A percentile compares a stretch with the other conserved stretches of the same genome.
Evolutionary conservation across 441 rosid genomes (phyloP).

Genomic region (Pelargonium fulgidum): DNA sequence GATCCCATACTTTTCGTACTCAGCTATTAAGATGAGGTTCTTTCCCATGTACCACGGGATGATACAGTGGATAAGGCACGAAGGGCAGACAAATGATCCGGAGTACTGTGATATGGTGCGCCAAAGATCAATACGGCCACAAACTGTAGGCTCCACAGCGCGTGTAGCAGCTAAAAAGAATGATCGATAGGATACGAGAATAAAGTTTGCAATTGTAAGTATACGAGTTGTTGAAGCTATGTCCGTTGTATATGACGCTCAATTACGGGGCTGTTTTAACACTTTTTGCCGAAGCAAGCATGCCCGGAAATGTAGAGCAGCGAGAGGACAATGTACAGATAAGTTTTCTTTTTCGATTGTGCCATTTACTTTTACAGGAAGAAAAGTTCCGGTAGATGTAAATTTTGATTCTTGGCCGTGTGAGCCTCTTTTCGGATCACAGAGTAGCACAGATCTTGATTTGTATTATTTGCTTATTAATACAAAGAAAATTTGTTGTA

Average conservation of each 20-base stretch:
- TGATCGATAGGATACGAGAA: slow-evolving; percentile 13
- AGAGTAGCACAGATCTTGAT: background rate
- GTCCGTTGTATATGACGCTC: background rate
- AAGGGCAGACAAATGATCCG: slow-evolving; percentile 66
- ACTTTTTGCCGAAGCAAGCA: background rate
- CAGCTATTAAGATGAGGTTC: slow-evolving; percentile 65
- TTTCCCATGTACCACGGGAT: slow-evolving; percentile 85
- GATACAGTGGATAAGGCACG: slow-evolving; percentile 79
- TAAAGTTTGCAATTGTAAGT: background rate
- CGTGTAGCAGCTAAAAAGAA: slow-evolving; percentile 37
- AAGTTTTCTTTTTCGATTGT: slow-evolving; percentile 14
- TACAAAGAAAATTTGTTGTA: slow-evolving; percentile 11
- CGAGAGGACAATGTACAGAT: slow-evolving; percentile 14
- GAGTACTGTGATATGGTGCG: slow-evolving; percentile 75
- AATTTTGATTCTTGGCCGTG: slow-evolving; percentile 12
- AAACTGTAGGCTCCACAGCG: slow-evolving; percentile 75
- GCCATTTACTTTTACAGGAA: slow-evolving; percentile 9
- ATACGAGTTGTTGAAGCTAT: too few relatives aligned
- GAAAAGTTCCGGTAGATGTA: background rate
- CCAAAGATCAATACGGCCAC: slow-evolving; percentile 61
- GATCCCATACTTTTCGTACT: slow-evolving; percentile 62
- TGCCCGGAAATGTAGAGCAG: background rate
- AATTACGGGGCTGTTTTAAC: background rate
- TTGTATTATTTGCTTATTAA: slow-evolving; percentile 1
- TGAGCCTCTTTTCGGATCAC: background rate